phyloP scores from a whole-genome alignment of 2,329 filamentous ascomycete genomes.

The Arthrinium puccinioides region DNA sequence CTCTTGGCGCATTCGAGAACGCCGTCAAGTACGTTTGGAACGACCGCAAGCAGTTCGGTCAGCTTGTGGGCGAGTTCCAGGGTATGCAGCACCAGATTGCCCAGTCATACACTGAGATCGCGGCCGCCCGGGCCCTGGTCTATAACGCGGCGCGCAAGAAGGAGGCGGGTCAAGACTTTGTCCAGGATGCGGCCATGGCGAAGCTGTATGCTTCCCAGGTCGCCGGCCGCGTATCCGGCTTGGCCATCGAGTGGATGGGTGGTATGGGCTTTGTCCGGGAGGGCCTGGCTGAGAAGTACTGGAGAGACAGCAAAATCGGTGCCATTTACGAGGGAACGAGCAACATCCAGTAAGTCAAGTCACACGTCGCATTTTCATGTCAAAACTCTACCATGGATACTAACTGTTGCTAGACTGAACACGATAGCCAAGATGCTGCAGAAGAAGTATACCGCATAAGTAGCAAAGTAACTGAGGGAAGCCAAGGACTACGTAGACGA shows the following conservation, averaged over 20 bases:
- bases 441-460: slow-evolving; percentile 48
- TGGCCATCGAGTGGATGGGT: slow-evolving; percentile 98
- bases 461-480: too few relatives aligned
- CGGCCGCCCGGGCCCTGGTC: slow-evolving; percentile 82
- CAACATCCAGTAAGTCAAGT: slow-evolving; percentile 55
- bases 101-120: slow-evolving; percentile 90
- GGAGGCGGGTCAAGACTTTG: slow-evolving; percentile 93
- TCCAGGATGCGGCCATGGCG: slow-evolving; percentile 94
- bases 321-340: slow-evolving; percentile 94
- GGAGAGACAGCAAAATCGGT: slow-evolving; percentile 95
- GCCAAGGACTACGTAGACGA: too few relatives aligned
- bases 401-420: slow-evolving; percentile 41
- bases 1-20: slow-evolving; percentile 91
- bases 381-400: slow-evolving; percentile 2
- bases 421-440: slow-evolving; percentile 57
- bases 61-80: slow-evolving; percentile 92
- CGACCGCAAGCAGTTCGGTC: slow-evolving; percentile 93
- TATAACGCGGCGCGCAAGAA: slow-evolving; percentile 97
- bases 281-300: slow-evolving; percentile 96
- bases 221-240: slow-evolving; percentile 74
- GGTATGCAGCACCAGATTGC: slow-evolving; percentile 99
- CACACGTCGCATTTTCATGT: neutral
- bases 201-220: slow-evolving; percentile 94
- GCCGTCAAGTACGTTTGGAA: slow-evolving; percentile 96
- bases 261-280: slow-evolving; percentile 98